Base-by-base conservation (phyloP, 345 rosid species). In the Rhizophora apiculata region DNA sequence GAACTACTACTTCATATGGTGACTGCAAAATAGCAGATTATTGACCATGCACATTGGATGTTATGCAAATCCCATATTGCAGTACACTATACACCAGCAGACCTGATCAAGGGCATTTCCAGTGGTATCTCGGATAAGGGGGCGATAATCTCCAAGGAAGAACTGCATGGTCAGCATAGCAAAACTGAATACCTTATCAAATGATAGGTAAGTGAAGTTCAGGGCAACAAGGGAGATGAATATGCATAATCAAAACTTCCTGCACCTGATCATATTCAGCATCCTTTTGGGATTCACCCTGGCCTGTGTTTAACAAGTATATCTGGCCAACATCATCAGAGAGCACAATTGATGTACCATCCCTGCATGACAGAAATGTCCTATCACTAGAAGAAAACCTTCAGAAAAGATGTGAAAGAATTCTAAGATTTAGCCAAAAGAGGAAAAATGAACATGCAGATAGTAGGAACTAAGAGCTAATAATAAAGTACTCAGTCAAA, bases 301-400 rank as follows among this genome's bases (percentile, higher is more conserved):
- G 97, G 78, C 99, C 99, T 24, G 99, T 95, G 83, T 82, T 89
- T 71, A 95, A 75, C 74, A 90, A 68, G 72, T 95, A 86, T 67
- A 92, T 79, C 78, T 95, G 99, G 60, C 99, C 99, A 75, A 90
- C 99, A 87, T 95, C 98, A 80, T 95, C 99, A 54, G 99, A 95
- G 78, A 95, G 99, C 74, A 90, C 87, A 69, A 95, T 85, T 63
- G 97, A 92, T 19, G 98, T 87, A 65, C 99, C 98, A 81, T 95
- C 99, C 92, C 99, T 95, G 69, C 39, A 21, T 31, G n/a, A 65
- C 8, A 75, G 31, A 56, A 39, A 46, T 22, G 36, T 48, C 60
- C 2, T 22, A 52, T 52, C 43, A 51, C 19, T 27, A n/a, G 19
- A 31, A 53, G 13, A 62, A 62, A 51, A 65, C 29, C 60, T 19